Conservation (phyloP, 208 protist species). For the Polymyxa betae region DNA sequence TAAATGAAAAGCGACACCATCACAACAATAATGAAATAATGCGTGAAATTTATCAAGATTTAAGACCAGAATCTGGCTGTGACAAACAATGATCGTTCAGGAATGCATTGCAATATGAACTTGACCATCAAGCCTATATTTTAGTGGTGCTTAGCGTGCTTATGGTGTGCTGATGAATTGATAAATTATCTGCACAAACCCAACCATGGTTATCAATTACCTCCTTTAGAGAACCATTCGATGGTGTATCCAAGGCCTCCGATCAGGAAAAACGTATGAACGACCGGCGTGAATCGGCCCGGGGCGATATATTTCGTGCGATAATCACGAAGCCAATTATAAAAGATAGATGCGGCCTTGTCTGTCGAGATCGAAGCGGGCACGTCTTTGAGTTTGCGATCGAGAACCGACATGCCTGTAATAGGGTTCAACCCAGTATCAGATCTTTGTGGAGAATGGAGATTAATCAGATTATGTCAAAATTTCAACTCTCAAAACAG, state of each 20-base stretch:
- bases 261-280: background rate
- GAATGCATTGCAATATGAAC: too few species aligned
- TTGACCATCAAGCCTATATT: too few species aligned
- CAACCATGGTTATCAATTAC: background rate
- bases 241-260: conserved; percentile 2
- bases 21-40: too few species aligned
- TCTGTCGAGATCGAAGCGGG: background rate
- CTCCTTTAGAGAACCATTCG: conserved; percentile 36
- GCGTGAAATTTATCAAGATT: too few species aligned
- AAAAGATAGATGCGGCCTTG: background rate
- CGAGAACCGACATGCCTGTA: background rate
- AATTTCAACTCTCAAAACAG: too few species aligned
- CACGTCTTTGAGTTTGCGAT: conserved; percentile 13
- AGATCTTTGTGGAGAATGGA: too few species aligned
- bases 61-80: too few species aligned
- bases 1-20: too few species aligned
- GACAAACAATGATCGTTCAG: too few species aligned
- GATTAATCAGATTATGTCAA: too few species aligned
- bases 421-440: too few species aligned
- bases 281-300: background rate
- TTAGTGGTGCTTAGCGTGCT: conserved; percentile 33
- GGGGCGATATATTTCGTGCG: conserved; percentile 20
- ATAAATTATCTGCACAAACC: background rate
- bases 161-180: conserved; percentile 35
- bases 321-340: background rate